These are phyloP conservation scores for Daldinia decipiens DNA, from an alignment of 495 filamentous ascomycete genomes.

Conservation along the genomic window DNA sequence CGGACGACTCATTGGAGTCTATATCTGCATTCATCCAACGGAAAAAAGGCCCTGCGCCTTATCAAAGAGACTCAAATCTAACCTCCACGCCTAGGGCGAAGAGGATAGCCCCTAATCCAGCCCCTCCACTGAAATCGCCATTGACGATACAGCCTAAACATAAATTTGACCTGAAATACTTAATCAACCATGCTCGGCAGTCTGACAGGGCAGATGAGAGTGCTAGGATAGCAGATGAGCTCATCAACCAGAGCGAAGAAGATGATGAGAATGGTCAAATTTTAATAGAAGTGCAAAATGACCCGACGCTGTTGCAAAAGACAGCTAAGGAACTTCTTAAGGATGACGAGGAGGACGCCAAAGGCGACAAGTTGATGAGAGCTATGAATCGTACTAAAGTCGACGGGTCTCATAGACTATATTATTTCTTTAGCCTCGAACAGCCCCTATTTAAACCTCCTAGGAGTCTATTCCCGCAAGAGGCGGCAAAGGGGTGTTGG, in stretches of 20 bases:
- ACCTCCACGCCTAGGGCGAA: constrained; percentile 53
- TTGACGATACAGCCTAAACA: constrained; percentile 65
- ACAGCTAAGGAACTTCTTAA: constrained; percentile 58
- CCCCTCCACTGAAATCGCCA: constrained; percentile 52
- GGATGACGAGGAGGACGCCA: constrained; percentile 63
- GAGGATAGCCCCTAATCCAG: constrained; percentile 47
- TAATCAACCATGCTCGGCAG: constrained; percentile 68
- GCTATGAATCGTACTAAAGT: constrained; percentile 82
- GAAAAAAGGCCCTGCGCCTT: constrained; percentile 35
- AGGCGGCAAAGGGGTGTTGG: constrained; percentile 49
- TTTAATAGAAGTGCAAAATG: constrained; percentile 36
- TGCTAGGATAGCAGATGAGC: constrained; percentile 47
- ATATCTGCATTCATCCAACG: constrained; percentile 40
- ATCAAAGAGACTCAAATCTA: constrained; percentile 40
- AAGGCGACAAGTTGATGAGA: constrained; percentile 67
- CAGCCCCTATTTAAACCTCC: constrained; percentile 25
- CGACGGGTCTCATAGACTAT: constrained; percentile 66
- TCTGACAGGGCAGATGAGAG: constrained; percentile 67
- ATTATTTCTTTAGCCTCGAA: constrained; percentile 71
- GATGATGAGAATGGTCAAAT: constrained; percentile 34
- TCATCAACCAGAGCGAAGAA: constrained; percentile 39
- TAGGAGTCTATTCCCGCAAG: constrained; percentile 49
- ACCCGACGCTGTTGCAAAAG: constrained; percentile 46
- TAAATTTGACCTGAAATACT: constrained; percentile 72
- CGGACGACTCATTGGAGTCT: constrained; percentile 53